Evolutionary conservation across 495 filamentous ascomycete genomes (phyloP).

Genomic region (Apiosordaria backusii): DNA sequence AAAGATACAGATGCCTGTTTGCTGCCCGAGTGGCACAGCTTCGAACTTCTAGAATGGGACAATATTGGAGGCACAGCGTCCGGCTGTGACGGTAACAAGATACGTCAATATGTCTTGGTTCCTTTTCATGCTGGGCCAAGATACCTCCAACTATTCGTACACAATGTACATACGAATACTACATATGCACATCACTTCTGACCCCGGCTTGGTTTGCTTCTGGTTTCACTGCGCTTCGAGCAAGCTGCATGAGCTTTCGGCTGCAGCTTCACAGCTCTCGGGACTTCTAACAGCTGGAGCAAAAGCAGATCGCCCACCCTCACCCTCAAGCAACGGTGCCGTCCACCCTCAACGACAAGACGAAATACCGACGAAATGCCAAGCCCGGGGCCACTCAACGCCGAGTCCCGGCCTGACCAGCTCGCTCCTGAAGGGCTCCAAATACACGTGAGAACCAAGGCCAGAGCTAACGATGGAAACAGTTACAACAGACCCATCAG

Average conservation of each 20-base stretch:
- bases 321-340: background rate
- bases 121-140: background rate
- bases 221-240: background rate
- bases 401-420: background rate
- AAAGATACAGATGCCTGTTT: background rate
- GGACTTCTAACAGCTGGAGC: background rate
- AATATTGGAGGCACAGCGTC: background rate
- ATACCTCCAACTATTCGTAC: background rate
- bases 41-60: background rate
- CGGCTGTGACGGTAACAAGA: too few species aligned
- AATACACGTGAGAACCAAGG: background rate
- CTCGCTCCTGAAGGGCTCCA: background rate
- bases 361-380: background rate
- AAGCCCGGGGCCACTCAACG: background rate
- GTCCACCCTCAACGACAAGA: background rate
- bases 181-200: background rate
- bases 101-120: background rate
- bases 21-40: background rate
- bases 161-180: background rate
- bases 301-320: background rate
- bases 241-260: background rate
- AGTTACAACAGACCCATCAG: conserved; percentile 11
- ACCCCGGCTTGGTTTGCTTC: background rate
- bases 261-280: background rate
- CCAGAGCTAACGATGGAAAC: background rate